These are phyloP conservation scores for Talaromyces funiculosus DNA, from an alignment of 2,329 filamentous ascomycete species.

Conservation along the genomic window DNA sequence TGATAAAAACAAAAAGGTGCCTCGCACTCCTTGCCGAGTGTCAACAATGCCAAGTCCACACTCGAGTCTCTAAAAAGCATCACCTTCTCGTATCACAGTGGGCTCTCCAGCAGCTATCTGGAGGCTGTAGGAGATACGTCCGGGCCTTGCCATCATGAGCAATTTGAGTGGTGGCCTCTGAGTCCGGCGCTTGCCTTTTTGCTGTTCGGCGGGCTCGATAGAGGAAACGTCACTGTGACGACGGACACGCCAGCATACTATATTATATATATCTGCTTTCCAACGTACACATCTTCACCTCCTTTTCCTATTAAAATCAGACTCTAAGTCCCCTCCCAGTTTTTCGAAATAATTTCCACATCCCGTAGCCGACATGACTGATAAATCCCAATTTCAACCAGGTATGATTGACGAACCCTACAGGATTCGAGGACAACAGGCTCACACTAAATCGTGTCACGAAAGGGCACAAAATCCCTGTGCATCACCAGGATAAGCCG, in stretches of 20 bases:
- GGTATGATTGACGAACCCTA: constrained; percentile 18
- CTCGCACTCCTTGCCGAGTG: neutral
- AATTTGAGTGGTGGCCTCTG: constrained; percentile 5
- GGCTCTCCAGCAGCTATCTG: no score
- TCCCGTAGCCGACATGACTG: constrained; percentile 9
- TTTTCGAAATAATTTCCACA: neutral
- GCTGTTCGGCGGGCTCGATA: neutral
- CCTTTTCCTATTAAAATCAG: no score
- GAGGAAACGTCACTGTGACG: constrained; percentile 15
- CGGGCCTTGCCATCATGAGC: neutral
- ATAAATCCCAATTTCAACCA: constrained; percentile 30
- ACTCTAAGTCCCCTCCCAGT: no score
- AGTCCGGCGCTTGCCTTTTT: constrained; percentile 3
- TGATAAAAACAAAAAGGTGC: neutral
- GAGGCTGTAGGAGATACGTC: neutral
- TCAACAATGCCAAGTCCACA: neutral
- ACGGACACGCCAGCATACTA: neutral
- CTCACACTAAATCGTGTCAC: neutral
- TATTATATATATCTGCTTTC: no score
- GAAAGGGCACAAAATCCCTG: constrained; percentile 44
- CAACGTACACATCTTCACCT: no score
- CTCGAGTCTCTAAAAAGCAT: neutral
- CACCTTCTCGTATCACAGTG: neutral
- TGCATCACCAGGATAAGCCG: constrained; percentile 49
- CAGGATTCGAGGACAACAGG: neutral